These are phyloP conservation scores for Apiotrichum veenhuisii DNA, from an alignment of 1,284 basidiomycete genomes.

Conservation along the genomic window DNA sequence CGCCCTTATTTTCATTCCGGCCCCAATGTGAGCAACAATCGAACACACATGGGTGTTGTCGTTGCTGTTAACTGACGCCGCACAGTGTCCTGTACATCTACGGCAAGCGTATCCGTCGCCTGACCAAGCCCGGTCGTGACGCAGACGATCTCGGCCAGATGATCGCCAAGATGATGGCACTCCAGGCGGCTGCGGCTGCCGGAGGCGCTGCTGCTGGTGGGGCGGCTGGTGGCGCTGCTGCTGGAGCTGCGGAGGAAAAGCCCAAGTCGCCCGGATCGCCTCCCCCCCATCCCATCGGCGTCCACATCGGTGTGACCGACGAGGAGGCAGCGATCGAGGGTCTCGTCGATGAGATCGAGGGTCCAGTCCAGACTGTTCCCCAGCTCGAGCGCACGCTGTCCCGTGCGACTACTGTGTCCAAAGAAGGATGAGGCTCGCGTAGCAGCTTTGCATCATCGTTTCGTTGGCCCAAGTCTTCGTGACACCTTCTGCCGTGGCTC, in stretches of 20 bases:
- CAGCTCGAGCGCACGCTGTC: neutral
- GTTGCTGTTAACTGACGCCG: neutral
- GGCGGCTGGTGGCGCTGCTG: neutral
- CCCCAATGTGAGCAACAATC: constrained; percentile 10
- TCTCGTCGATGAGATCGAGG: neutral
- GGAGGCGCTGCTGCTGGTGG: neutral
- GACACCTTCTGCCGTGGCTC: too few relatives aligned
- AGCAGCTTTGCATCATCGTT: too few relatives aligned
- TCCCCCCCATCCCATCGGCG: neutral
- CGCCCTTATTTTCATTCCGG: constrained; percentile 22
- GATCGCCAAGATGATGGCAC: constrained; percentile 20
- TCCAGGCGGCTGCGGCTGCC: neutral
- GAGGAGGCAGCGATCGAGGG: constrained; percentile 2
- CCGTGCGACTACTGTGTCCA: neutral
- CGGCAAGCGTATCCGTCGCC: constrained; percentile 23
- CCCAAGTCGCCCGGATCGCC: neutral
- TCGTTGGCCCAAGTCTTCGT: too few relatives aligned
- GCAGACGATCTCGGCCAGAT: constrained; percentile 27
- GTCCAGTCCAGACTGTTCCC: neutral
- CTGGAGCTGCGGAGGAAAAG: neutral
- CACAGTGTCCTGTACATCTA: constrained; percentile 26
- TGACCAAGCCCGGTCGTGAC: constrained; percentile 26
- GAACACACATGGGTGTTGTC: neutral
- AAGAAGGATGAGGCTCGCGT: too few relatives aligned
- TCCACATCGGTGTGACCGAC: neutral